Conservation (phyloP, 441 rosid genomes). For the Erodium texanum region DNA sequence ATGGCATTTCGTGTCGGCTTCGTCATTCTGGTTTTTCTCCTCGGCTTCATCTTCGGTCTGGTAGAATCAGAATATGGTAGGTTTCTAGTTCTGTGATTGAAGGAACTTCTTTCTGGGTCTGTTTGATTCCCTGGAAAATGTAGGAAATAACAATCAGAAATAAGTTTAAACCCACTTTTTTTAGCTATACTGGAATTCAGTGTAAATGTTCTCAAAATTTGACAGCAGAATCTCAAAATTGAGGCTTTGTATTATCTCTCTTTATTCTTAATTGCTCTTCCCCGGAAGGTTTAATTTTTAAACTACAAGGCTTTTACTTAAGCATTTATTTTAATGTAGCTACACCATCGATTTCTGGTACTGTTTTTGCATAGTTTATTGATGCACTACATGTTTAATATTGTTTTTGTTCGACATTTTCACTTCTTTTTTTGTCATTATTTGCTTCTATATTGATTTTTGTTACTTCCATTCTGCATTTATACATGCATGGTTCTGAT, state of each 20-base stretch:
- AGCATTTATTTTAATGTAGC: neutral
- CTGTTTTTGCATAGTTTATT: neutral
- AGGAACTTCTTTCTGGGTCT: neutral
- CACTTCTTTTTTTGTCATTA: neutral
- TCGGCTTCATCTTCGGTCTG: slow-evolving; percentile 33
- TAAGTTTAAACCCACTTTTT: neutral
- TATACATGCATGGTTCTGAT: neutral
- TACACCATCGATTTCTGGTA: neutral
- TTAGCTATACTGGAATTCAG: neutral
- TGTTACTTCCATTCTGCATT: neutral
- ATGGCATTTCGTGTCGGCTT: slow-evolving; percentile 37
- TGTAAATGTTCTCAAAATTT: neutral
- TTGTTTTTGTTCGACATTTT: slow-evolving; percentile 3
- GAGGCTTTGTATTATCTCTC: neutral
- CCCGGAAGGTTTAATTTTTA: neutral
- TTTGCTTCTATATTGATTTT: neutral
- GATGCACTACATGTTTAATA: neutral
- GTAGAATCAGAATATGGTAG: slow-evolving; percentile 67
- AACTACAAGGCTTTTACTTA: neutral
- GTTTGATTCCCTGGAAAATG: slow-evolving; percentile 12
- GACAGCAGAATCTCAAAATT: neutral
- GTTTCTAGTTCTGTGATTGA: slow-evolving; percentile 14
- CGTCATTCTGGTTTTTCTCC: slow-evolving; percentile 37
- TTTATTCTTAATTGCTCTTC: neutral
- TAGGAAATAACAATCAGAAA: neutral